Conservation (phyloP, 208 protist species). For the Leptomonas seymouri region DNA sequence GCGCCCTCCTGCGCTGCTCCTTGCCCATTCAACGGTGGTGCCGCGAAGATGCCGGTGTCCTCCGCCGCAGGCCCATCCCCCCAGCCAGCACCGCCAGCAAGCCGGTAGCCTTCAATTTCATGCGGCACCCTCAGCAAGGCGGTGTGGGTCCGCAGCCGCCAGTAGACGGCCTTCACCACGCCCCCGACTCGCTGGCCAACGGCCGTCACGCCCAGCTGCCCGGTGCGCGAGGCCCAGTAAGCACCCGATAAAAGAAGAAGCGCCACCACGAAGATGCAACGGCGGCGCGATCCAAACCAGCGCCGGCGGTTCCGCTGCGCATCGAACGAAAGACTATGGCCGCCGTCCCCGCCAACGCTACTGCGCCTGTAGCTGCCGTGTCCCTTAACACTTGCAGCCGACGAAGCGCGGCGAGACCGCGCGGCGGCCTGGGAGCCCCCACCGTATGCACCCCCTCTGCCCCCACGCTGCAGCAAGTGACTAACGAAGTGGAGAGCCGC, state of each 20-base stretch:
- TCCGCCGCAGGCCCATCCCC: not conserved
- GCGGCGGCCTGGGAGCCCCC: no score
- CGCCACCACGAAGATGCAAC: constrained; percentile 9
- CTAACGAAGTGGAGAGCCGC: constrained; percentile 4
- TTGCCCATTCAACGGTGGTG: no score
- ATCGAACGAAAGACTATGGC: no score
- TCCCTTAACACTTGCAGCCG: no score
- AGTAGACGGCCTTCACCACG: constrained; percentile 10
- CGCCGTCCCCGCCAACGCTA: no score
- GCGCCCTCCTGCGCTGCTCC: not conserved
- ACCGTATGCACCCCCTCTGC: not conserved
- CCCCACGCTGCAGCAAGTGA: not conserved
- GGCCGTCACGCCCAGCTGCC: not conserved
- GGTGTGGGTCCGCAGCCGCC: constrained; percentile 14
- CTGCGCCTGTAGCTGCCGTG: no score
- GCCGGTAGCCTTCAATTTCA: constrained; percentile 10
- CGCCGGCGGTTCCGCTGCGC: not conserved
- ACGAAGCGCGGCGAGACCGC: no score
- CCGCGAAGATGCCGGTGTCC: no score
- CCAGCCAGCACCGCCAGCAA: not conserved
- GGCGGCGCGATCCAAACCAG: no score
- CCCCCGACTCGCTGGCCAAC: not conserved
- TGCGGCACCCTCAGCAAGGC: constrained; percentile 14
- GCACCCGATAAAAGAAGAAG: constrained; percentile 6
- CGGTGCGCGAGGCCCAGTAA: constrained; percentile 9